Conservation (phyloP, 108 stramenopile genomes). For the Nannochloropsis oceanica region DNA sequence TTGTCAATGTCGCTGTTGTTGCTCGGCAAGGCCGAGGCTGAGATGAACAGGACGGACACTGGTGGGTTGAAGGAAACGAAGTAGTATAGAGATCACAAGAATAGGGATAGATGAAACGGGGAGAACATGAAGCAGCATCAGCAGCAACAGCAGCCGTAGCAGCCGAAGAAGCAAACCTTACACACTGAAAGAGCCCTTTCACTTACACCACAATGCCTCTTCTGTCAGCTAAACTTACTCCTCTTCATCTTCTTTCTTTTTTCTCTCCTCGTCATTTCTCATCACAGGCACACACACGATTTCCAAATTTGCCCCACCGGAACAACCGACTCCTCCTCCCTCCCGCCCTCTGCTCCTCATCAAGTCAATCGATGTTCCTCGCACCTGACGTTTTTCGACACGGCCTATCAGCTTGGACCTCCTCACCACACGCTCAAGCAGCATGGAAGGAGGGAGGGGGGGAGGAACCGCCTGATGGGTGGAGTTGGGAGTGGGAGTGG, state of each 20-base stretch:
- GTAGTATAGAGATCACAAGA: too few relatives aligned
- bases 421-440: background rate
- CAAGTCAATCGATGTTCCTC: background rate
- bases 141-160: too few relatives aligned
- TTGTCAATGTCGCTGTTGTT: background rate
- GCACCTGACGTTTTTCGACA: background rate
- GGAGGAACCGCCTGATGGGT: background rate
- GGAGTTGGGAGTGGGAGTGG: background rate
- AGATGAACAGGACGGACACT: background rate
- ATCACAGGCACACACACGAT: background rate
- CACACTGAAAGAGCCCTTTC: too few relatives aligned
- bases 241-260: background rate
- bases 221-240: background rate
- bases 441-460: background rate
- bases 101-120: too few relatives aligned
- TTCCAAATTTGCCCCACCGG: too few relatives aligned
- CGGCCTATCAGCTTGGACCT: background rate
- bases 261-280: background rate
- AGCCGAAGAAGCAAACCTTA: too few relatives aligned
- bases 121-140: too few relatives aligned
- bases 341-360: too few relatives aligned
- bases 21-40: background rate
- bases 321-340: too few relatives aligned
- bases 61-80: too few relatives aligned
- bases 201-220: background rate